Conservation (phyloP, 352 stramenopile species). For the Pythium brachiatum region DNA sequence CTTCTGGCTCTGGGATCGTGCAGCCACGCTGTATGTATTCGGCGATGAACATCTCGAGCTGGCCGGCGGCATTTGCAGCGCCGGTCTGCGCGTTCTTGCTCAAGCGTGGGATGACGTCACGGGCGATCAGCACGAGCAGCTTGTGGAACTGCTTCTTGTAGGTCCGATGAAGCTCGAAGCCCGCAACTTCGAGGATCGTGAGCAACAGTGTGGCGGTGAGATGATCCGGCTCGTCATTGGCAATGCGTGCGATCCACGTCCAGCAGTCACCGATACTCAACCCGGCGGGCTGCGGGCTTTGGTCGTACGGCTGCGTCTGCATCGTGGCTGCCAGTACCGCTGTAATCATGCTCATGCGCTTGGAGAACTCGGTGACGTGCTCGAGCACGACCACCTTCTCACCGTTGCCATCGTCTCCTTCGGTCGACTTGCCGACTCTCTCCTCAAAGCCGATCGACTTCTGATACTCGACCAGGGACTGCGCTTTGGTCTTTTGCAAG, state of each 20-base stretch:
- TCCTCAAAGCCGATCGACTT: conserved; percentile 61
- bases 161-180: conserved; percentile 55
- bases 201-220: conserved; percentile 68
- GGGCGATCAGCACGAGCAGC: conserved; percentile 61
- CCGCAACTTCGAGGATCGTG: conserved; percentile 76
- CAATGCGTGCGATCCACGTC: conserved; percentile 61
- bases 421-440: conserved; percentile 49
- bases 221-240: conserved; percentile 68
- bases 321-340: conserved; percentile 69
- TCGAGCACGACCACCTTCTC: conserved; percentile 56
- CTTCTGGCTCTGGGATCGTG: conserved; percentile 49
- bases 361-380: conserved; percentile 74
- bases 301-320: conserved; percentile 63
- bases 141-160: conserved; percentile 85
- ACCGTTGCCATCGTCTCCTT: conserved; percentile 40
- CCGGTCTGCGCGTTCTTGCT: conserved; percentile 77
- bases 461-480: conserved; percentile 68
- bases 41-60: conserved; percentile 70
- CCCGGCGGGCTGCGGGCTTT: conserved; percentile 45
- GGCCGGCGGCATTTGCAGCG: conserved; percentile 65
- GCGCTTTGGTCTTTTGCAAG: conserved; percentile 44
- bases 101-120: conserved; percentile 56
- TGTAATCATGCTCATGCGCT: conserved; percentile 77
- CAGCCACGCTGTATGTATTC: conserved; percentile 69
- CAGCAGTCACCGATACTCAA: conserved; percentile 68